Evolutionary conservation across 176 grass and related monocot species (phyloP).

Genomic region (Oryza officinalis): DNA sequence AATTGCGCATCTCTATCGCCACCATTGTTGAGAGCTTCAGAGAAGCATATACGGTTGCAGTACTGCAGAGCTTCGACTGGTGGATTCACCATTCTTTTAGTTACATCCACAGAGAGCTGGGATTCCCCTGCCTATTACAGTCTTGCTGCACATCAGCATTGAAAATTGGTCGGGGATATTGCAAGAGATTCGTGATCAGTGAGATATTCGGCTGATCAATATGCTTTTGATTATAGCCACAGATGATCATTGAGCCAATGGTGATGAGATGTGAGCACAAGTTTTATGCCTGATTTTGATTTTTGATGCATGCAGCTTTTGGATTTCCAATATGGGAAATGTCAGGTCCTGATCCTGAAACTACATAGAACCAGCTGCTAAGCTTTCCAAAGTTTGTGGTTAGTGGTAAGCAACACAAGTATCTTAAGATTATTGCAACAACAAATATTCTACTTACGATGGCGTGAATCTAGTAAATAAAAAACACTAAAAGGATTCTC

Average conservation of each 20-base stretch:
- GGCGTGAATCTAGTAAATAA: no score
- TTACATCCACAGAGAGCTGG: background rate
- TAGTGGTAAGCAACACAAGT: background rate
- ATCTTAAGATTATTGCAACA: background rate
- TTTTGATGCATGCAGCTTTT: background rate
- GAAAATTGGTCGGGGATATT: background rate
- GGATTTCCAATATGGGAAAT: background rate
- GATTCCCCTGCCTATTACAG: background rate
- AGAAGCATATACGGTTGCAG: background rate
- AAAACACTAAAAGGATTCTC: no score
- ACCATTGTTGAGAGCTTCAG: slow-evolving; percentile 9
- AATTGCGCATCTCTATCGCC: background rate
- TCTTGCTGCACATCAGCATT: background rate
- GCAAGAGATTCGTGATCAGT: slow-evolving; percentile 5
- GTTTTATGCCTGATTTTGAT: background rate
- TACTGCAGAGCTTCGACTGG: background rate
- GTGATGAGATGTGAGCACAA: slow-evolving; percentile 16
- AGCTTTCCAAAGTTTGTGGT: background rate
- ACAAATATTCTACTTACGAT: background rate
- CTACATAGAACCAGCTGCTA: background rate
- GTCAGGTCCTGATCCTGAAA: background rate
- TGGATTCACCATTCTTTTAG: slow-evolving; percentile 5
- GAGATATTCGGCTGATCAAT: background rate
- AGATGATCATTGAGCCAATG: slow-evolving; percentile 9
- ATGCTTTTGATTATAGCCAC: background rate